Percentiles rank a stretch among this genome's conserved stretches.
Conservation (phyloP, 805 yeast genomes). For the Candida orba region DNA sequence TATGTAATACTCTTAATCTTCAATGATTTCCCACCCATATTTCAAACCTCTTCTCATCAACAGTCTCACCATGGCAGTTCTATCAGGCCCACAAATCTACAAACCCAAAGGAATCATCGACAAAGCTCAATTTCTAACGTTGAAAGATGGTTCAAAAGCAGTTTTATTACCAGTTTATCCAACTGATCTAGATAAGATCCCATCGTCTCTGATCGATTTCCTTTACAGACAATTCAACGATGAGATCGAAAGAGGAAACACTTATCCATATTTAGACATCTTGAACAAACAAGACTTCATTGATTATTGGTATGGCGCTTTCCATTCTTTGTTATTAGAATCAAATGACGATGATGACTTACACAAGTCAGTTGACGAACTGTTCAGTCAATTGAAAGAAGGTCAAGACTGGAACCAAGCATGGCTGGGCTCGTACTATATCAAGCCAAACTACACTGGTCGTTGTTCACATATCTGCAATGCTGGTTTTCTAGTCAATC, state of each 20-base stretch:
- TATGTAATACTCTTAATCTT: no score
- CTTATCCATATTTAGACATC: constrained; percentile 56
- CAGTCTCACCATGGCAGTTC: no score
- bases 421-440: constrained; percentile 67
- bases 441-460: constrained; percentile 83
- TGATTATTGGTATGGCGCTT: constrained; percentile 62
- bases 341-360: constrained; percentile 23
- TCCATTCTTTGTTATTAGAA: constrained; percentile 54
- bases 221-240: constrained; percentile 49
- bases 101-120: constrained; percentile 29
- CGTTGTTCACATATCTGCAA: constrained; percentile 84
- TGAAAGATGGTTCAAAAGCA: constrained; percentile 40
- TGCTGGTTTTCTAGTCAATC: constrained; percentile 75
- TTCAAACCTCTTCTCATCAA: no score
- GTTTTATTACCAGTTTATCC: constrained; percentile 57
- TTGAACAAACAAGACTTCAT: constrained; percentile 42
- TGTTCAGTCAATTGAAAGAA: constrained; percentile 2
- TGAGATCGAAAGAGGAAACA: constrained; percentile 65
- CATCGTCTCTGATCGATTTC: constrained; percentile 39
- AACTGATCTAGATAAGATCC: constrained; percentile 34
- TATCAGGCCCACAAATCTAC: constrained; percentile 26
- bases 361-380: constrained; percentile 19
- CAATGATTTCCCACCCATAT: no score
- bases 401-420: constrained; percentile 34
- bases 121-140: constrained; percentile 26